Base-by-base conservation (phyloP, 2,329 filamentous ascomycete genomes). In the Trichothecium sympodiale region DNA sequence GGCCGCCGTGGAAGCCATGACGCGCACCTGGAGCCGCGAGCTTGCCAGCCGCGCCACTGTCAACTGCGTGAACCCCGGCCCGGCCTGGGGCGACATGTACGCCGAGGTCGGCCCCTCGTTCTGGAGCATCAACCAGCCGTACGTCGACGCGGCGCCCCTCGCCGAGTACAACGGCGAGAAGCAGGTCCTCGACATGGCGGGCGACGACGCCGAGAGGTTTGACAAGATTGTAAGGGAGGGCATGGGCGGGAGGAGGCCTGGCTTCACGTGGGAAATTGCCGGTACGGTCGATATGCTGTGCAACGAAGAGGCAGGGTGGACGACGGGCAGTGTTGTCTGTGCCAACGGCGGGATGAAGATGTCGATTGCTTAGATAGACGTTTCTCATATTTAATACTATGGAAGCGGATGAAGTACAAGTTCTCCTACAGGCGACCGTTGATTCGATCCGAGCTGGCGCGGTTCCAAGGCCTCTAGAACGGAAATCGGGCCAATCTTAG, bases 231-330 rank as follows among this genome's bases (percentile, higher is more conserved):
- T 59, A 29, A 47, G 49, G 34, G 47, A 51, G 37, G 41, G 40
- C 5, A 58, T 59, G 56, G 55, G 54, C 13, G 50, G 51, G 3
- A 43, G 52, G 36, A 41, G 56, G 17, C 56, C 56, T 1, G 56
- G 53, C 2, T 59, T 59, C 35, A 52, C 53, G 7, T 42, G 40
- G 29, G 80, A 84, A 56, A 66, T 84, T 56, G 80, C 80, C 1
- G 80, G 78, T 2, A 71, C 80, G 5, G 73, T 84, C 32, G 79
- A 70, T 8, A 82, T 84, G 77, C 59, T 84, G 29, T 83, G 79
- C 51, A 71, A 69, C 6, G 67, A 67, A 9, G 80, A 84, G 53
- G 67, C 66, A 28, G 71, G 65, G 3, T 84, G 79, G 78, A 77
- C 74, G 39, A 84, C 80, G 1, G 80, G 80, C 4, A 79, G 73